Percentiles rank a stretch among this genome's conserved stretches.
These are phyloP conservation scores for Macadamia tetraphylla DNA, from an alignment of 164 flowering plant species.

Conservation along the genomic window DNA sequence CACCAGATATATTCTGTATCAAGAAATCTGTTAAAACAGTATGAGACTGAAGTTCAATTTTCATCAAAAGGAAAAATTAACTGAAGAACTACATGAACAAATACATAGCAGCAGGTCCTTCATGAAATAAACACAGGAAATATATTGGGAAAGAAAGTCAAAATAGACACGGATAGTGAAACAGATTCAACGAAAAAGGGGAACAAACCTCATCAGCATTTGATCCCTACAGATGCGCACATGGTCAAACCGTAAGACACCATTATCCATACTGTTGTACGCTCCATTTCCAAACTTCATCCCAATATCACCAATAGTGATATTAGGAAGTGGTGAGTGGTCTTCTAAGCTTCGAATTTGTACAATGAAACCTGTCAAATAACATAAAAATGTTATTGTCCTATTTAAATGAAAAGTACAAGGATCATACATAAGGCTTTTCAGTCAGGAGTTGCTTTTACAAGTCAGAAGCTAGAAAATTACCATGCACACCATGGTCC, in stretches of 20 bases:
- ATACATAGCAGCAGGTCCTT: too few species aligned
- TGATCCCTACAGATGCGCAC: conserved; percentile 92
- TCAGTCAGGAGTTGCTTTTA: not conserved
- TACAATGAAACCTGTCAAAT: conserved; percentile 73
- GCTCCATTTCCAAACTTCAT: conserved; percentile 98
- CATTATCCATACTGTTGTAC: conserved; percentile 94
- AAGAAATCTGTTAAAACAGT: too few species aligned
- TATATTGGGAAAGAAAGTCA: too few species aligned
- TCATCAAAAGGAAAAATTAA: too few species aligned
- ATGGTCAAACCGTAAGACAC: conserved; percentile 79
- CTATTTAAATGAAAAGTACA: not conserved
- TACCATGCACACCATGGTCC: conserved; percentile 91
- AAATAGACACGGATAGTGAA: not conserved
- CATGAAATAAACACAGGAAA: too few species aligned
- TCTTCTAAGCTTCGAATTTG: conserved; percentile 91
- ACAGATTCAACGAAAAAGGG: not conserved
- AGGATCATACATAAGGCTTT: not conserved
- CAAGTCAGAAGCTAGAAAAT: conserved; percentile 3
- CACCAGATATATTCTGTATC: too few species aligned
- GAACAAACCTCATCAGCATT: conserved; percentile 86
- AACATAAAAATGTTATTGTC: not conserved
- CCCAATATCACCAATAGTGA: conserved; percentile 94
- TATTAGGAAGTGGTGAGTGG: conserved; percentile 85
- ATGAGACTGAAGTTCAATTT: too few species aligned
- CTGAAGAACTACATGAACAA: too few species aligned